Evolutionary conservation across 352 stramenopile species (phyloP), one percentile per base, ranked within the genome.

Genomic region (Phytophthora europaea): DNA sequence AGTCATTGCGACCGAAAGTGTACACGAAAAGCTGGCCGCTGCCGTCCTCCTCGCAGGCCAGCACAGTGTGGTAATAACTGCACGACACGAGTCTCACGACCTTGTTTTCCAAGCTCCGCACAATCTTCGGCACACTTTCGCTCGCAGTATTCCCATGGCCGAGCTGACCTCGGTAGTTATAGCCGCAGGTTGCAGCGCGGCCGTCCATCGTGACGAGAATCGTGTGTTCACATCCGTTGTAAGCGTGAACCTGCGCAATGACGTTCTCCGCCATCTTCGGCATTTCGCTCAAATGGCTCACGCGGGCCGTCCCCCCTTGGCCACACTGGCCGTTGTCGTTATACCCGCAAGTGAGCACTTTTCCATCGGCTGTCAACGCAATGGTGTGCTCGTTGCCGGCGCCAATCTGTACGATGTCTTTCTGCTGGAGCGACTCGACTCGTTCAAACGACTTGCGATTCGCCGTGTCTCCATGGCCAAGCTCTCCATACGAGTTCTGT

Each of bases 301-400:
- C 82, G 16, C 94, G 80, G 13, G 91, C 87, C 4, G 90, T 98
- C 12, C 84, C 86, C 7, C 93, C 94, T 36, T 95, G 90, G 9
- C 94, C 95, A 65, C 95, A 98, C 67, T 98, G 95, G 0, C 95
- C 95, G 61, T 98, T 98, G 69, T 98, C 95, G 61, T 98, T 98
- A 81, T 98, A 98, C 3, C 95, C 95, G 31, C 91, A 97, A 4
- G 90, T 97, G 20, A 93, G 92, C 4, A 98, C 87, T 31, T 78
- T 82, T 9, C 94, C 93, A 61, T 94, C 84, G 0, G 59, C 55
- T 31, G 87, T 90, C 15, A 98, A 69, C 2, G 90, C 88, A 15
- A 98, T 82, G 3, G 85, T 98, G 67, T 98, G 95, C 57, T 98
- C 95, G 73, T 98, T 98, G n/a, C 92, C 92, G n/a, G 92, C 92